These are phyloP conservation scores for Flaveria linearis DNA, from an alignment of 129 eudicot genomes.

Conservation along the genomic window DNA sequence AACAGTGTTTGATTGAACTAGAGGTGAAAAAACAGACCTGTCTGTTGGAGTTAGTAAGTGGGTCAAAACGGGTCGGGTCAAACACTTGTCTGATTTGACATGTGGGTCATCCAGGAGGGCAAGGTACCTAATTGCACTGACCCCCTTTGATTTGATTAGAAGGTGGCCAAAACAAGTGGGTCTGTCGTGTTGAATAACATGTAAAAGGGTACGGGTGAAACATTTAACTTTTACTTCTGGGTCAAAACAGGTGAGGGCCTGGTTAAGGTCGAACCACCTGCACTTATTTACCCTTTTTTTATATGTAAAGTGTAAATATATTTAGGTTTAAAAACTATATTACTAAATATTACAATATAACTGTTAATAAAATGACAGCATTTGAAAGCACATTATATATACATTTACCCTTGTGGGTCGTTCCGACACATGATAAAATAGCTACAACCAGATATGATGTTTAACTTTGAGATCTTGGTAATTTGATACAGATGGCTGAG, in stretches of 20 bases:
- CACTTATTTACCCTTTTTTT: not conserved
- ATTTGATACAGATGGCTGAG: constrained; percentile 7
- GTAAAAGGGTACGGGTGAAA: not conserved
- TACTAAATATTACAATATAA: not conserved
- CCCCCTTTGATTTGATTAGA: not conserved
- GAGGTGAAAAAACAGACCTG: not conserved
- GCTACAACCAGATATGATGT: not conserved
- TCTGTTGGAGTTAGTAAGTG: not conserved
- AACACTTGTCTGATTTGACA: not conserved
- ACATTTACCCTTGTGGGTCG: not conserved
- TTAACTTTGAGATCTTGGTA: constrained; percentile 9
- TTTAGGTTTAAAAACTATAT: not conserved
- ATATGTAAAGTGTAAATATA: not conserved
- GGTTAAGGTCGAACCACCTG: not conserved
- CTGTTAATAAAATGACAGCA: not conserved
- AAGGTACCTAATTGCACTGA: not conserved
- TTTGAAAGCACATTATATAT: not conserved
- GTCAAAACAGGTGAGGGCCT: not conserved
- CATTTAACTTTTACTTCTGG: not conserved
- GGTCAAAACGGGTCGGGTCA: not conserved
- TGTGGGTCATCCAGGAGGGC: not conserved
- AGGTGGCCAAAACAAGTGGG: not conserved
- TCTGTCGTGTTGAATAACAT: not conserved
- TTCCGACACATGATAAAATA: not conserved
- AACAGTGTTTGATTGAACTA: not conserved